Evolutionary conservation across 441 rosid species (phyloP), one percentile per base, ranked within the genome.

Genomic region (Pelargonium exstipulatum): DNA sequence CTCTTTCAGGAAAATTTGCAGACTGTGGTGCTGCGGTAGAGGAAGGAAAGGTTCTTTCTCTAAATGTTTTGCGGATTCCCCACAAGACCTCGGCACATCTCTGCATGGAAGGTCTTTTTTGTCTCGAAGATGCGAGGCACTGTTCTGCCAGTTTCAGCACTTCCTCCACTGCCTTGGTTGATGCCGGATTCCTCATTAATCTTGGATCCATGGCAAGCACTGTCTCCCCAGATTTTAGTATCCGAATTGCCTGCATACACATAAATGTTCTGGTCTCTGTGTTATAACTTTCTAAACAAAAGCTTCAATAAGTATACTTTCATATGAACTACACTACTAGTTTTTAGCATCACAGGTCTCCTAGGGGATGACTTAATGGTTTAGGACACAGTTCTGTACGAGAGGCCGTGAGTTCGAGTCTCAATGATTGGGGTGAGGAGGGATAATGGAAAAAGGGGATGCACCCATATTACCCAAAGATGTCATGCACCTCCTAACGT

Each of bases 81-180:
- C 98, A 94, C 26, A 94, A 75, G 17, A 78, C 82, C 73, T 94
- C 96, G 0, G 71, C 95, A 58, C 95, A 86, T 42, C 43, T 79
- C 78, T 85, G 87, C 97, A 94, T 94, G 73, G 84, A 63, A 1
- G 98, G 98, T 35, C 98, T 85, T 32, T 87, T 74, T 48, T 73
- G 82, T 83, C 84, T 87, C 2, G 77, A 37, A 7, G 83, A 70
- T 37, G 83, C 79, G 8, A 91, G 74, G 81, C 98, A 94, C 57
- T 74, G 76, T 1, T 67, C 78, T 5, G 97, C 98, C 71, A 94
- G 86, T 78, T 65, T 79, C 65, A 91, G 85, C 32, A 94, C 81
- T 40, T 83, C 73, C 80, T 84, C 92, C 37, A 81, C 77, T 35
- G 82, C 95, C 67, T 68, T 78, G 71, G 72, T 76, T 18, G 96